phyloP scores from a whole-genome alignment of 2,329 filamentous ascomycete genomes.

The Colletotrichum sp. region DNA sequence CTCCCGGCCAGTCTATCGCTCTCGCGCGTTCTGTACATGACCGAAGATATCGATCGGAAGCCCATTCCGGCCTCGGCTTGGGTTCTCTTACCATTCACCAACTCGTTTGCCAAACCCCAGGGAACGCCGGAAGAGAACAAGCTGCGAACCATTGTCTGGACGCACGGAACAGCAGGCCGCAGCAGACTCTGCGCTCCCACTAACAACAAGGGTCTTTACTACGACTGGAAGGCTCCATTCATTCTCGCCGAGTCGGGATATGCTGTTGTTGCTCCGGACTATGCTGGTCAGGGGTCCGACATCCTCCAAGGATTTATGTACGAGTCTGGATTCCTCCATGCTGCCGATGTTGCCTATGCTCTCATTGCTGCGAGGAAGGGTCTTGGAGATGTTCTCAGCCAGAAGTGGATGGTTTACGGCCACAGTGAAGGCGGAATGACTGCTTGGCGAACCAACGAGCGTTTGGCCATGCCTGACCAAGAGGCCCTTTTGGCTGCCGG shows the following conservation, averaged over 20 bases:
- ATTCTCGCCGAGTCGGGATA: constrained; percentile 17
- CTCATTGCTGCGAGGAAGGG: constrained; percentile 23
- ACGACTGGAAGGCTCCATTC: constrained; percentile 26
- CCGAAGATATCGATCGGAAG: constrained; percentile 20
- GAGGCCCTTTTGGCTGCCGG: constrained; percentile 5
- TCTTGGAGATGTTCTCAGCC: constrained; percentile 15
- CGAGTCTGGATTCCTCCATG: constrained; percentile 24
- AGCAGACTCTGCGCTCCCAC: constrained; percentile 25
- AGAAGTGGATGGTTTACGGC: constrained; percentile 26
- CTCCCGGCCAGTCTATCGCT: constrained; percentile 11
- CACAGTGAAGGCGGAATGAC: constrained; percentile 31
- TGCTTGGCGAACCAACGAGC: constrained; percentile 28
- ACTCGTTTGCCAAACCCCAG: not conserved
- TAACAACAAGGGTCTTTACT: constrained; percentile 27
- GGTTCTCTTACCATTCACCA: not conserved
- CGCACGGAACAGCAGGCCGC: constrained; percentile 28
- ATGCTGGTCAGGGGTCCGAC: constrained; percentile 14
- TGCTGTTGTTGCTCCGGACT: constrained; percentile 19
- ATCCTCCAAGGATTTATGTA: constrained; percentile 26
- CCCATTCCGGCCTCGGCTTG: constrained; percentile 1
- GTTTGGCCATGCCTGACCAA: constrained; percentile 19
- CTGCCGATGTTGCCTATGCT: constrained; percentile 22
- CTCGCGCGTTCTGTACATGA: constrained; percentile 17
- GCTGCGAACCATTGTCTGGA: constrained; percentile 24
- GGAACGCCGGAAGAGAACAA: not conserved